Conservation (phyloP, 768 basidiomycete genomes). For the Pleurotus salmoneostramineus region DNA sequence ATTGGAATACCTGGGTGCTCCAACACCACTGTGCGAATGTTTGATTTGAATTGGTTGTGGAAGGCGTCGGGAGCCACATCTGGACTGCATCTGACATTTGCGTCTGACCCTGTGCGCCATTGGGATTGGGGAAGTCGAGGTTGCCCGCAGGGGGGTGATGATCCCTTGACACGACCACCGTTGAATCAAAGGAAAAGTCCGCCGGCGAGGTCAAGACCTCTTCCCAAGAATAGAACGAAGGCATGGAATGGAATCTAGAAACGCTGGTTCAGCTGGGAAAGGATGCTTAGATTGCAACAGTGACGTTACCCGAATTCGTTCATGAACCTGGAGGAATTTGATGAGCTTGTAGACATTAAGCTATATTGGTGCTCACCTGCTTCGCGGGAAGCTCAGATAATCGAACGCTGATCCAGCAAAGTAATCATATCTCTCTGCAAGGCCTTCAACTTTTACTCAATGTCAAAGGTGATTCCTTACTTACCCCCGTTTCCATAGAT, state of each 20-base stretch:
- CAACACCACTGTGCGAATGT: slow-evolving; percentile 65
- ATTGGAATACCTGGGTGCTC: slow-evolving; percentile 59
- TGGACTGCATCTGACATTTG: slow-evolving; percentile 51
- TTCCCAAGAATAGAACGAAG: slow-evolving; percentile 59
- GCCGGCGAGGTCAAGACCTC: slow-evolving; percentile 46
- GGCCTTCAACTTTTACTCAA: not conserved
- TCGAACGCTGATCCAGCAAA: slow-evolving; percentile 49
- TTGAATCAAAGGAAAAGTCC: slow-evolving; percentile 57
- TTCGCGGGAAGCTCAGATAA: slow-evolving; percentile 47
- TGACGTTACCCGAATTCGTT: slow-evolving; percentile 51
- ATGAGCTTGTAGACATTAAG: not conserved
- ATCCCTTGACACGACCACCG: slow-evolving; percentile 50
- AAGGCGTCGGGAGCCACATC: slow-evolving; percentile 52
- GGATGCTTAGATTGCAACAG: slow-evolving; percentile 6
- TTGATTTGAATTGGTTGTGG: slow-evolving; percentile 43
- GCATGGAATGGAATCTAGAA: slow-evolving; percentile 56
- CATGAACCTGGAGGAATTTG: slow-evolving; percentile 33
- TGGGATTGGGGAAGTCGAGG: slow-evolving; percentile 53
- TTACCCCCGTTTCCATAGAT: slow-evolving; percentile 55
- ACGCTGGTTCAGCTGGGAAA: not conserved
- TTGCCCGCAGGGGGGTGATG: slow-evolving; percentile 52
- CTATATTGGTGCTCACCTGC: slow-evolving; percentile 23
- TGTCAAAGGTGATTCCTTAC: slow-evolving; percentile 7
- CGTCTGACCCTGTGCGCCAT: slow-evolving; percentile 46
- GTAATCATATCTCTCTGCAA: slow-evolving; percentile 53